phyloP scores from a whole-genome alignment of 2,329 filamentous ascomycete genomes.

The Paecilomyces variotii region DNA sequence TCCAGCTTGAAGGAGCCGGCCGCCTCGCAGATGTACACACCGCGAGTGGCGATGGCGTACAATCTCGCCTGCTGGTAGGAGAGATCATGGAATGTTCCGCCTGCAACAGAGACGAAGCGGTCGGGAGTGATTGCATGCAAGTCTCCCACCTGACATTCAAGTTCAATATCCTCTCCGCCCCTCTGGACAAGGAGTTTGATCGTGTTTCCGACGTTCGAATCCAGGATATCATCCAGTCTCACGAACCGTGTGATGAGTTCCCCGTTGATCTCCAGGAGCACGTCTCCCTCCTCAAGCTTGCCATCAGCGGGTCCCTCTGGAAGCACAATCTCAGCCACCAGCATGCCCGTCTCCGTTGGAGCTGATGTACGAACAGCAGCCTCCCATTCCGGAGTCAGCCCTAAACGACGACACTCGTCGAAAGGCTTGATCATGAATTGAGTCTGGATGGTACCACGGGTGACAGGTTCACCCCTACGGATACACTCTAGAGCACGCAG shows the following conservation, averaged over 20 bases:
- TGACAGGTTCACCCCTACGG: constrained; percentile 63
- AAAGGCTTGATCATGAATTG: constrained; percentile 97
- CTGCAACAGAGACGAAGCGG: constrained; percentile 88
- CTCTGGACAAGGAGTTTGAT: constrained; percentile 78
- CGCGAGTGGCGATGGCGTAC: constrained; percentile 85
- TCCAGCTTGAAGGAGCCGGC: constrained; percentile 94
- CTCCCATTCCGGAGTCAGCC: constrained; percentile 79
- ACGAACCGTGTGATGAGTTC: constrained; percentile 91
- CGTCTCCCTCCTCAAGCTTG: constrained; percentile 89
- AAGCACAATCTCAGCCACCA: constrained; percentile 90
- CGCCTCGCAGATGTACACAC: constrained; percentile 91
- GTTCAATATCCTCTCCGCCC: constrained; percentile 77
- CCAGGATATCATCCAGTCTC: constrained; percentile 80
- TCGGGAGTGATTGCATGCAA: constrained; percentile 93
- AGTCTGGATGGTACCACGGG: constrained; percentile 94
- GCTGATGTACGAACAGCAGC: constrained; percentile 73
- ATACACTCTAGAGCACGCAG: constrained; percentile 80
- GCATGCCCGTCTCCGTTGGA: constrained; percentile 90
- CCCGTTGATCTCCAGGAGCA: constrained; percentile 86
- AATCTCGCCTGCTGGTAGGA: constrained; percentile 97
- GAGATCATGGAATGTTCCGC: constrained; percentile 88
- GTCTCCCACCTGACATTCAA: constrained; percentile 78
- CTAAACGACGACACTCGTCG: constrained; percentile 87
- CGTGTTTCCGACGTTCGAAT: constrained; percentile 72
- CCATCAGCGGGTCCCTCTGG: constrained; percentile 79